These are phyloP conservation scores for Scenedesmus sp. DNA, from an alignment of 163 green algal genomes.

Conservation along the genomic window DNA sequence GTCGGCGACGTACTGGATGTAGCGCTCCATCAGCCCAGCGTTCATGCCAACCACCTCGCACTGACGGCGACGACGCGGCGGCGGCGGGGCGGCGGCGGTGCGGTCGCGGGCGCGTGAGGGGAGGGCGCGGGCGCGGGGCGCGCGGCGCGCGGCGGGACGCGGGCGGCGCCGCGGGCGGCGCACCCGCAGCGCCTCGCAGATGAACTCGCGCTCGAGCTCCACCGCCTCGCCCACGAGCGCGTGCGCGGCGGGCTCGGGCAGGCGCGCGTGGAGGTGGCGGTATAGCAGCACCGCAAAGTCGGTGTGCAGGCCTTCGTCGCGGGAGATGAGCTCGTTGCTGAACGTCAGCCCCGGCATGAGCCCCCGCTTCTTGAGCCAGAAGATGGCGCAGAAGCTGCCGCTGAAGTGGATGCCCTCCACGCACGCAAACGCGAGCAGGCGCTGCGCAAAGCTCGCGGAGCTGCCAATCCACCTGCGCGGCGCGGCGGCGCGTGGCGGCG, in stretches of 20 bases:
- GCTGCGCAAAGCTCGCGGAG: constrained; percentile 80
- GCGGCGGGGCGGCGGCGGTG: too few relatives aligned
- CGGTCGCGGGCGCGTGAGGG: neutral
- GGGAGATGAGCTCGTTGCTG: constrained; percentile 96
- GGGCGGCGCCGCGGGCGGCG: too few relatives aligned
- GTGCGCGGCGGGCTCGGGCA: constrained; percentile 66
- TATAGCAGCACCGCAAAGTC: constrained; percentile 91
- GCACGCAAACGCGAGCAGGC: constrained; percentile 93
- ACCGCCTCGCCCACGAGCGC: constrained; percentile 93
- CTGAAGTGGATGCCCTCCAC: constrained; percentile 98
- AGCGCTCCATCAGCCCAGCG: constrained; percentile 86
- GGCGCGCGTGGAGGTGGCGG: constrained; percentile 80
- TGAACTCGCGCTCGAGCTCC: constrained; percentile 94
- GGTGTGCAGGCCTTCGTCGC: constrained; percentile 95
- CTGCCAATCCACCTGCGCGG: constrained; percentile 45
- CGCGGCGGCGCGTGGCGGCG: too few relatives aligned
- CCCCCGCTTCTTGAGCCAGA: constrained; percentile 94
- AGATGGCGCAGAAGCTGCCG: constrained; percentile 96
- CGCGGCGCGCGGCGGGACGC: too few relatives aligned
- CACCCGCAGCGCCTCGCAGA: constrained; percentile 78
- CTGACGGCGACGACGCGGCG: too few relatives aligned
- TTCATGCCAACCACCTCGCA: constrained; percentile 96
- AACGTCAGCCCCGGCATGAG: constrained; percentile 94
- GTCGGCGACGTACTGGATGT: constrained; percentile 98
- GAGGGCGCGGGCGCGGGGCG: too few relatives aligned